These are phyloP conservation scores for Lasiodiplodia sp. DNA, from an alignment of 2,329 filamentous ascomycete species.

Conservation along the genomic window DNA sequence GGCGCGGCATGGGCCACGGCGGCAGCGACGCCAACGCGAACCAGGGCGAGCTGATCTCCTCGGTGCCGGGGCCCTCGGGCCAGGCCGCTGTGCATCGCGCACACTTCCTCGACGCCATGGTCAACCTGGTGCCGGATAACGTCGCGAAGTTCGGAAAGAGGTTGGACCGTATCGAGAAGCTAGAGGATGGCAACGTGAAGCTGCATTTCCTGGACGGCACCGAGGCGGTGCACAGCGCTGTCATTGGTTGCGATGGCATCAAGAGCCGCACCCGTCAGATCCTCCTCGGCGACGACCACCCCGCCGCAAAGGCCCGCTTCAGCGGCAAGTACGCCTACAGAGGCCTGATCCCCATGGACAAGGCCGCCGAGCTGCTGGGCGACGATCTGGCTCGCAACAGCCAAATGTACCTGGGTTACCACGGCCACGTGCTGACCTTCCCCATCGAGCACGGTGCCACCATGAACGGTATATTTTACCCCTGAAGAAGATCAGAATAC, in stretches of 20 bases:
- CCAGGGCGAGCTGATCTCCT: constrained; percentile 38
- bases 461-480: constrained; percentile 59
- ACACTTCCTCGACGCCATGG: constrained; percentile 58
- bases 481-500: background rate
- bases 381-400: constrained; percentile 57
- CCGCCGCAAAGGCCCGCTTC: constrained; percentile 58
- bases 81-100: constrained; percentile 54
- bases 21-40: constrained; percentile 33
- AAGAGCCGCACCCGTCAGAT: constrained; percentile 62
- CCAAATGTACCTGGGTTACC: constrained; percentile 65
- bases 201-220: constrained; percentile 56
- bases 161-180: constrained; percentile 37
- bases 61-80: constrained; percentile 34
- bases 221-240: constrained; percentile 52
- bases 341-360: constrained; percentile 66
- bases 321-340: constrained; percentile 68
- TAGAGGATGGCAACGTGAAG: constrained; percentile 38
- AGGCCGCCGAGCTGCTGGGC: constrained; percentile 58
- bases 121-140: constrained; percentile 54
- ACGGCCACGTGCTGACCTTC: constrained; percentile 67
- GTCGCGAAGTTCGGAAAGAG: constrained; percentile 52
- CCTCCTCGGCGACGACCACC: constrained; percentile 58
- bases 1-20: constrained; percentile 43
- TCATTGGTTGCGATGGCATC: constrained; percentile 71
- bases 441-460: constrained; percentile 64